Base-by-base conservation (phyloP, 202 grass and related monocot species). In the Zoysia matrella region DNA sequence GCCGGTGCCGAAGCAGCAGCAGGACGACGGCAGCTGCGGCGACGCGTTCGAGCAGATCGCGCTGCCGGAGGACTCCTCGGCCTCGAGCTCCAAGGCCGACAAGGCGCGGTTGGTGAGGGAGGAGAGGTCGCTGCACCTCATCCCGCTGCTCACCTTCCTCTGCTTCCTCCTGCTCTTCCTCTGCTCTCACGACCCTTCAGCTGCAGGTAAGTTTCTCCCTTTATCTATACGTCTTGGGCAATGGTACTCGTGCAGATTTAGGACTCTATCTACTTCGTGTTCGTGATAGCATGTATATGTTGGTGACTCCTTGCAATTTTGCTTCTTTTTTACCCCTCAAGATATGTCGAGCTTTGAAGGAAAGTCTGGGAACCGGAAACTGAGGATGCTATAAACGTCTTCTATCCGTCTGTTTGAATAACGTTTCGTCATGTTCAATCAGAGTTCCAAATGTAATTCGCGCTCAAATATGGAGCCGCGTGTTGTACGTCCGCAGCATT, bases 111-210 rank as follows among this genome's bases (percentile, higher is more conserved):
- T 79, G 68, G 69, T 69, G 16, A 74, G 76, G 83, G 76, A 67
- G 52, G 93, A 89, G 82, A 71, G 82, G 68, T 69, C 83, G 47
- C 85, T 97, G 72, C 94, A 97, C 84, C 85, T 97, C 85, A 92
- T 97, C 80, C 94, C 94, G n/a, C 72, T 97, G 47, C 76, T 97
- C 73, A 97, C 94, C 85, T 76, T 97, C 82, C 76, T 94, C 83
- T 97, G 94, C 76, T 86, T 93, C 73, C 89, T 97, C 75, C 75
- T 97, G 70, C 94, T 97, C 75, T 94, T 94, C 85, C 87, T 94
- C 76, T 82, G 78, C 74, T 97, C 94, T 8, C 94, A 92, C 73
- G 87, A 88, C 64, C 94, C 80, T 2, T 86, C 94, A 60, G 3
- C 77, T 2, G 48, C 87, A 3, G 87, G 87, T 89, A 85, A 73